Base-by-base conservation (phyloP, 208 protist species). In the Giardia duodenalis region DNA sequence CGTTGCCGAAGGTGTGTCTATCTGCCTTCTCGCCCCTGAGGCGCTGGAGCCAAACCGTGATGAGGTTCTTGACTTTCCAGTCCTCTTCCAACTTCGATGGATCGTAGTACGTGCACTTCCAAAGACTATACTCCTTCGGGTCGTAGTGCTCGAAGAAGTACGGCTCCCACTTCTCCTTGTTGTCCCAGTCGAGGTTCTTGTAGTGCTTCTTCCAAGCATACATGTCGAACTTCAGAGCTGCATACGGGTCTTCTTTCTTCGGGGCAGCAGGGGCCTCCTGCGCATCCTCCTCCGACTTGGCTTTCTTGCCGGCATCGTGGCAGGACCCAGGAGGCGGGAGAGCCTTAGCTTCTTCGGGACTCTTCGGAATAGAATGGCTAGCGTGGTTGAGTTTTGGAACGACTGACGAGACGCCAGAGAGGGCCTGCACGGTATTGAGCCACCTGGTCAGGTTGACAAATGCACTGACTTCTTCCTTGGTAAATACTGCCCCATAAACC, bases 181-280 rank as follows among this genome's bases (percentile, higher is more conserved):
- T 43, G 44, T 2, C 1, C 88, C 88, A 91, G 1, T 91, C 44
- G 45, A 91, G 88, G 88, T 91, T 91, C 44, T 91, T 91, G 46
- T 91, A 91, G 88, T 47, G 44, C 45, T 45, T 91, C 88, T 91
- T 91, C 88, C 88, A 91, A n/a, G 88, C 88, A n/a, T 91, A 47
- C 2, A 91, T 22, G 44, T 91, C 88, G 1, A 47, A 47, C 43
- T 1, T 47, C 2, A 47, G 45, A 10, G 10, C 30, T 10, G 19
- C 30, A 30, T 76, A 76, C 30, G 57, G 57, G 57, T 76, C 57
- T 30, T 39, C 57, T 30, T 10, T 10, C 57, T 76, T 76, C 57
- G 57, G 19, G 19, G 57, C 57, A 76, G 19, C 57, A 47, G 88
- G 2, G 4, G n/a, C 44, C 88, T 91, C 45, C 30, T 2, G 2